Percentiles rank a stretch among this genome's conserved stretches.
These are phyloP conservation scores for Posidonia australis DNA, from an alignment of 106 monocot genomes.

Conservation along the genomic window DNA sequence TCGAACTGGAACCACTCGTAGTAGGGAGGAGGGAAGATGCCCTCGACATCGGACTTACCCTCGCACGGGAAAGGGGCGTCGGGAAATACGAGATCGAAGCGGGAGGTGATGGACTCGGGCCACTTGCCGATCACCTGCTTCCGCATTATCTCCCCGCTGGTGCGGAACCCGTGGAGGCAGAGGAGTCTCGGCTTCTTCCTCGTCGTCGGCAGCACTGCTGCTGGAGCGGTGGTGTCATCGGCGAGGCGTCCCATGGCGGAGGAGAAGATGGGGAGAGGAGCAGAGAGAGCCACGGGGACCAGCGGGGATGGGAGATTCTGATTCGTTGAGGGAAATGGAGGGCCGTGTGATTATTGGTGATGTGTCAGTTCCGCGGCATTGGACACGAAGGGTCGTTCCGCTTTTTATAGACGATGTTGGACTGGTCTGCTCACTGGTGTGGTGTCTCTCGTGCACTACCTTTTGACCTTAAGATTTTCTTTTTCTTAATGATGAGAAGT, in stretches of 20 bases:
- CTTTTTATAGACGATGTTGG: too few relatives aligned
- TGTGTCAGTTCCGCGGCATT: too few relatives aligned
- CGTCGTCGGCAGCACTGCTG: not conserved
- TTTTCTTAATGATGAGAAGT: too few relatives aligned
- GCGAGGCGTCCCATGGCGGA: constrained; percentile 29
- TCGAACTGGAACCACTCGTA: constrained; percentile 97
- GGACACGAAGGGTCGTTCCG: too few relatives aligned
- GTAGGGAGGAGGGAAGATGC: constrained; percentile 74
- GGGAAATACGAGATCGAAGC: constrained; percentile 75
- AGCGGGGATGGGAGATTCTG: too few relatives aligned
- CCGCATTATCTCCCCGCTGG: constrained; percentile 86
- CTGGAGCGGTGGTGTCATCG: not conserved
- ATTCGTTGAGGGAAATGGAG: too few relatives aligned
- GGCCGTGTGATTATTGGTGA: too few relatives aligned
- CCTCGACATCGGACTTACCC: constrained; percentile 89
- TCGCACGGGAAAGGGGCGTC: constrained; percentile 66
- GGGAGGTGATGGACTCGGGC: constrained; percentile 60
- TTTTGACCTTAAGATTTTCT: too few relatives aligned
- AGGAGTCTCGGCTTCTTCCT: constrained; percentile 49
- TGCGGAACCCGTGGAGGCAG: constrained; percentile 92
- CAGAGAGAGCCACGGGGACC: not conserved
- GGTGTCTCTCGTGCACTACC: too few relatives aligned
- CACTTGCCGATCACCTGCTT: constrained; percentile 76
- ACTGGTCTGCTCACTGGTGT: too few relatives aligned
- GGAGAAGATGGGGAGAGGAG: not conserved